A percentile compares a stretch with the other conserved stretches of the same genome.
Evolutionary conservation across 2,329 filamentous ascomycete genomes (phyloP).

Genomic region (Fusarium sp.): DNA sequence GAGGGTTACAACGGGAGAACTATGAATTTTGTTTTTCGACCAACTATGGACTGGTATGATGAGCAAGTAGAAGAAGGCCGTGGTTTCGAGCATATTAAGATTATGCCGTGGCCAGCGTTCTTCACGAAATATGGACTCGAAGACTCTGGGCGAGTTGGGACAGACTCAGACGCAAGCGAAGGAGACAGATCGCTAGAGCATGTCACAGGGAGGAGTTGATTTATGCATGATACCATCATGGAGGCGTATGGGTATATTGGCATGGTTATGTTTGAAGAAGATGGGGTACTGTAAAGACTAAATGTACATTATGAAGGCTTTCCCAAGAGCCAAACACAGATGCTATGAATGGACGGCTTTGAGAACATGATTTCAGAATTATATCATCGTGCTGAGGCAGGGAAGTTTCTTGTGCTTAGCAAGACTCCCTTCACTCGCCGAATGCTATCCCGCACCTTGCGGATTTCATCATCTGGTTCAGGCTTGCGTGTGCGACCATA

Average conservation of each 20-base stretch:
- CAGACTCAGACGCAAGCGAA: neutral
- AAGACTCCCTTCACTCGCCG: constrained; percentile 83
- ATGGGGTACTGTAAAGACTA: constrained; percentile 5
- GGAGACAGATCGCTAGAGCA: neutral
- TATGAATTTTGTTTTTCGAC: constrained; percentile 56
- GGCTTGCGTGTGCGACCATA: constrained; percentile 59
- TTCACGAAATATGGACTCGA: constrained; percentile 50
- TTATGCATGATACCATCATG: constrained; percentile 17
- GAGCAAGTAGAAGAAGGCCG: constrained; percentile 61
- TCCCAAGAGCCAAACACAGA: neutral
- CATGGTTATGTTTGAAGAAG: constrained; percentile 7
- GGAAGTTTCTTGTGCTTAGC: constrained; percentile 80
- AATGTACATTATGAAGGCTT: constrained; percentile 10
- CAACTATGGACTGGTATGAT: constrained; percentile 66
- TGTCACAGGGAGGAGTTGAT: neutral
- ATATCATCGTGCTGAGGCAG: constrained; percentile 55
- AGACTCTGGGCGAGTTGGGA: constrained; percentile 35
- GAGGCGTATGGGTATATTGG: constrained; percentile 26
- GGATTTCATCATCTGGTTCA: constrained; percentile 77
- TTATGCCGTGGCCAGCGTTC: constrained; percentile 59
- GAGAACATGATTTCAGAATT: neutral
- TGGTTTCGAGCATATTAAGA: constrained; percentile 62
- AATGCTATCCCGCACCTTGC: constrained; percentile 79
- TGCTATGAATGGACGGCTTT: neutral
- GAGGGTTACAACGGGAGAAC: neutral